Evolutionary conservation across 257 asterid genomes (phyloP).

Genomic region (Scutellaria barbata): DNA sequence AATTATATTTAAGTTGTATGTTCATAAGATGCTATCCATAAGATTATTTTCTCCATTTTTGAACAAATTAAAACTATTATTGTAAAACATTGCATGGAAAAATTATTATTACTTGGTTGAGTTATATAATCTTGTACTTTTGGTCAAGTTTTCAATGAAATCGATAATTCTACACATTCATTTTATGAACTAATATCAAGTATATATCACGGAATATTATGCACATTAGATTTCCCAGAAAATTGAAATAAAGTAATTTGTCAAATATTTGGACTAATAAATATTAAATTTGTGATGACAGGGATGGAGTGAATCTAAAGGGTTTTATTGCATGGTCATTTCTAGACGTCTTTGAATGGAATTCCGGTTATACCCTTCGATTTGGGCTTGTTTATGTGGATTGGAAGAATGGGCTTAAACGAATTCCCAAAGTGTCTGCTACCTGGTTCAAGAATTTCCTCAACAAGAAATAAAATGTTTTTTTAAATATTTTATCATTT

Average conservation of each 20-base stretch:
- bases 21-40: too few relatives aligned
- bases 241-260: background rate
- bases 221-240: background rate
- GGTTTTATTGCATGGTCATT: constrained; percentile 57
- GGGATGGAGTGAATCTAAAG: constrained; percentile 51
- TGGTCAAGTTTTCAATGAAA: too few relatives aligned
- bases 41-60: too few relatives aligned
- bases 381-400: constrained; percentile 50
- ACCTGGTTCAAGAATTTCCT: constrained; percentile 33
- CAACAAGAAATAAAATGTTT: constrained; percentile 14
- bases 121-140: too few relatives aligned
- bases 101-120: too few relatives aligned
- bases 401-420: constrained; percentile 40
- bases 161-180: too few relatives aligned
- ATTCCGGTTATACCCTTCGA: constrained; percentile 44
- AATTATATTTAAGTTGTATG: too few relatives aligned
- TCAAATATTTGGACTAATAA: background rate
- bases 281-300: constrained; percentile 19
- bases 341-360: constrained; percentile 54
- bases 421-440: constrained; percentile 44
- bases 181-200: too few relatives aligned
- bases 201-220: too few relatives aligned
- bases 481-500: too few relatives aligned
- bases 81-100: too few relatives aligned
- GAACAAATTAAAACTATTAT: too few relatives aligned